Evolutionary conservation across 2,329 filamentous ascomycete species (phyloP), one percentile per base, ranked within the genome.

Genomic region (Dothistroma septosporum): DNA sequence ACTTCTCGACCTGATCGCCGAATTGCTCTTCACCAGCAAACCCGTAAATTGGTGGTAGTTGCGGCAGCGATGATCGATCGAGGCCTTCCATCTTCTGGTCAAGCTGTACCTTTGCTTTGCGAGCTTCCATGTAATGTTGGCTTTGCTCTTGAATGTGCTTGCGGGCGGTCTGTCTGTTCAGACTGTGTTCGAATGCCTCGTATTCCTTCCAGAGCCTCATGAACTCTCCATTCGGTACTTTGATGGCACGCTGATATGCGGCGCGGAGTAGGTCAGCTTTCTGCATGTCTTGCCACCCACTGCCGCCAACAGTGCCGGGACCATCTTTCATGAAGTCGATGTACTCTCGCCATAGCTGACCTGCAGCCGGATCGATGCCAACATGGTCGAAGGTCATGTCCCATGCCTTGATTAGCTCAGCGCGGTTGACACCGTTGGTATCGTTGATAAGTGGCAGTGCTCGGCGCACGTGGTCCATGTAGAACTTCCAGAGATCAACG

Each of bases 121-220:
- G 88, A 56, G 95, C 94, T 16, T 92, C 95, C 92, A 99, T 96
- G 75, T 97, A 99, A 2, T 89, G 85, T 1, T 93, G 89, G 0
- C 93, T 97, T 63, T 89, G 88, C 71, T 99, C 94, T 73, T 96
- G 92, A 4, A 99, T 83, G 68, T 96, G 92, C 76, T 97, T 97
- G 24, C 93, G 90, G 47, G 91, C 94, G 47, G 92, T 95, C 66
- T 91, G 85, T 76, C 96, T 97, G 79, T 97, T 97, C 61, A 97
- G 77, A 6, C 88, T 86, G 85, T 94, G 92, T 77, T 99, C 94
- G 72, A 99, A 99, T 67, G 90, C 87, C 74, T 97, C 92, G 72
- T 99, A 99, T 72, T 99, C 93, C 74, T 95, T 96, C 95, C 94
- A 99, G 14, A 99, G 79, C 56, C 83, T 84, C 70, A 93, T 90